A percentile compares a stretch with the other conserved stretches of the same genome.
phyloP scores from a whole-genome alignment of 2,329 filamentous ascomycete species.

The Pseudogymnoascus sp. region DNA sequence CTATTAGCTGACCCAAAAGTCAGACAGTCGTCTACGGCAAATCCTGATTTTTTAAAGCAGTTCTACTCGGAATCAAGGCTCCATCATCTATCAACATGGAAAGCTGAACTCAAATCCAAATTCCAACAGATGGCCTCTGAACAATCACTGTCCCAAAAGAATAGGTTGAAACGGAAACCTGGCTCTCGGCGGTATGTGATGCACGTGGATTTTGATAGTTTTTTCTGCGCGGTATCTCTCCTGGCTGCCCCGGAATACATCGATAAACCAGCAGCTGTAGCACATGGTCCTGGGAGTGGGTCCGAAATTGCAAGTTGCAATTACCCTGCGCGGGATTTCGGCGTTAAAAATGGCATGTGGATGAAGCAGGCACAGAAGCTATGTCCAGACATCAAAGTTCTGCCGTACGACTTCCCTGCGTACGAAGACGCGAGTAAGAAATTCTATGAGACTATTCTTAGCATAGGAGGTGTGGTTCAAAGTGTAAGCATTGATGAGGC shows the following conservation, averaged over 20 bases:
- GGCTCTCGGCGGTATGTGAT: constrained; percentile 74
- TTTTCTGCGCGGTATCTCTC: constrained; percentile 88
- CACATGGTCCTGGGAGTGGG: constrained; percentile 74
- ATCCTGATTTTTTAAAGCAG: constrained; percentile 87
- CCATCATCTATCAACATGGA: constrained; percentile 95
- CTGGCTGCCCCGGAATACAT: constrained; percentile 62
- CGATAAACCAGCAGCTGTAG: constrained; percentile 78
- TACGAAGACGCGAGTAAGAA: constrained; percentile 85
- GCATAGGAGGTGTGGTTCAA: constrained; percentile 74
- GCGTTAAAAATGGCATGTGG: constrained; percentile 98
- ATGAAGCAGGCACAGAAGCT: constrained; percentile 83
- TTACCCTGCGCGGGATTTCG: constrained; percentile 77
- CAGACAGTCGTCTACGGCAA: constrained; percentile 80
- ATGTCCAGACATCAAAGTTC: constrained; percentile 75
- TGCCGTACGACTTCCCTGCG: constrained; percentile 92
- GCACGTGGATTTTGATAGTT: constrained; percentile 97
- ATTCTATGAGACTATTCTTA: constrained; percentile 80
- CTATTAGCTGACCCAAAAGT: constrained; percentile 77
- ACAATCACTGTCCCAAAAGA: constrained; percentile 44
- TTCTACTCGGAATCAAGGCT: constrained; percentile 92
- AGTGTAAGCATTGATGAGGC: constrained; percentile 97
- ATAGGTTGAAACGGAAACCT: constrained; percentile 40
- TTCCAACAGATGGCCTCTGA: constrained; percentile 75
- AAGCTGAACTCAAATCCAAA: constrained; percentile 82
- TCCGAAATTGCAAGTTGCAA: constrained; percentile 98